Evolutionary conservation across 148 eudicot species (phyloP).

Genomic region (Amaranthus cruentus): DNA sequence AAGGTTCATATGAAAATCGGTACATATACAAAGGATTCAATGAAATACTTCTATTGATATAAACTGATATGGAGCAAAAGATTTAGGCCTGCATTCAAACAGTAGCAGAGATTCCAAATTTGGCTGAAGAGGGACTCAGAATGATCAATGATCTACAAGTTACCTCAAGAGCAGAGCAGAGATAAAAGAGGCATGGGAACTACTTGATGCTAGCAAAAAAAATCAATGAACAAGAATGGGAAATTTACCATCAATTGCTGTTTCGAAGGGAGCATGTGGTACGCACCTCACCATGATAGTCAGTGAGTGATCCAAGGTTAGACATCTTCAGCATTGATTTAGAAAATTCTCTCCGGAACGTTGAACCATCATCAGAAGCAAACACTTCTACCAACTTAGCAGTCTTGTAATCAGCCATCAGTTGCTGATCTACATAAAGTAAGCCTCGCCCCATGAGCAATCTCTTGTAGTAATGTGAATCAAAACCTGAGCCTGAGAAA

Average conservation of each 20-base stretch:
- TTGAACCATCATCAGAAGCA: slow-evolving; percentile 40
- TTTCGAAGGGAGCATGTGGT: slow-evolving; percentile 32
- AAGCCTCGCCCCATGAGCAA: slow-evolving; percentile 44
- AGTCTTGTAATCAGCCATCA: slow-evolving; percentile 39
- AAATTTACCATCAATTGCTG: slow-evolving; percentile 3
- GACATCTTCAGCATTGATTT: slow-evolving; percentile 44
- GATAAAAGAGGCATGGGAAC: not conserved
- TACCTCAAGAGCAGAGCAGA: not conserved
- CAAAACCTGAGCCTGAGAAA: slow-evolving; percentile 32
- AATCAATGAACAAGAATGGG: not conserved
- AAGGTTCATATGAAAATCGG: not conserved
- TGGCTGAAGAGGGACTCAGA: not conserved
- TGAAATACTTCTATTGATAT: not conserved
- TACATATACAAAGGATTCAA: not conserved
- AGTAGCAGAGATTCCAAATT: not conserved
- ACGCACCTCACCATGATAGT: slow-evolving; percentile 34
- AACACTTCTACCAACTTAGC: slow-evolving; percentile 35
- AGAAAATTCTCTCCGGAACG: slow-evolving; percentile 34
- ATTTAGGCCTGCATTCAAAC: not conserved
- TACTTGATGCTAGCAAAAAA: not conserved
- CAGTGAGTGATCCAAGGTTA: slow-evolving; percentile 22
- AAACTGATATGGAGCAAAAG: not conserved
- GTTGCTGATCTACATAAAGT: slow-evolving; percentile 42
- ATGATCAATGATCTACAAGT: slow-evolving; percentile 12
- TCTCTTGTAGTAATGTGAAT: slow-evolving; percentile 33